Evolutionary conservation across 2,329 filamentous ascomycete genomes (phyloP).

Genomic region (Bipolaris bicolor): DNA sequence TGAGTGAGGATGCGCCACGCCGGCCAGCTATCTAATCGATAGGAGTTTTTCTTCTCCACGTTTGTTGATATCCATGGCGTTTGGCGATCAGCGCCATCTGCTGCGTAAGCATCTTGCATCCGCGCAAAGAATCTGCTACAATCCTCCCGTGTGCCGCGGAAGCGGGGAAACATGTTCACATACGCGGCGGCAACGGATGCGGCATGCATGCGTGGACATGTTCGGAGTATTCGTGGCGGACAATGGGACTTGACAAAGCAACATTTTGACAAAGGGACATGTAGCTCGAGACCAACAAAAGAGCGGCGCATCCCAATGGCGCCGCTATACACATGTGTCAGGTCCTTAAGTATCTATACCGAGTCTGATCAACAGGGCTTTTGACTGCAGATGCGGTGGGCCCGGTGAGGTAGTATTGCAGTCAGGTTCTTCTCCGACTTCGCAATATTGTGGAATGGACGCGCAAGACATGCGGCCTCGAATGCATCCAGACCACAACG

Average conservation of each 20-base stretch:
- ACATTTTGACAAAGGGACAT: slow-evolving; percentile 4
- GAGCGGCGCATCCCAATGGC: slow-evolving; percentile 2
- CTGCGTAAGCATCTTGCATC: slow-evolving; percentile 12
- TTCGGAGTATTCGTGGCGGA: neutral
- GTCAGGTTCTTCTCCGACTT: neutral
- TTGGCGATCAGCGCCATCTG: slow-evolving; percentile 4
- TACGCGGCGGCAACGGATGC: neutral
- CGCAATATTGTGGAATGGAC: slow-evolving; percentile 13
- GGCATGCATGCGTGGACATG: neutral
- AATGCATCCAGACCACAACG: slow-evolving; percentile 8
- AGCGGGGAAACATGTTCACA: neutral
- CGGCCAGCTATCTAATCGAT: slow-evolving; percentile 32
- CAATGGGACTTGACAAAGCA: neutral
- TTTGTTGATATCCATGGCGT: slow-evolving; percentile 12
- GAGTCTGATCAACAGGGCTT: neutral
- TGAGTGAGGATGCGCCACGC: slow-evolving; percentile 13
- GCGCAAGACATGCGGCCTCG: slow-evolving; percentile 11
- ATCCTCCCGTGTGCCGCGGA: neutral
- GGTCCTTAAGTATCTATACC: neutral
- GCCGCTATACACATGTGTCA: neutral
- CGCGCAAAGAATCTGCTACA: slow-evolving; percentile 5
- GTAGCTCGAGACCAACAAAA: neutral
- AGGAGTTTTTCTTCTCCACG: slow-evolving; percentile 24
- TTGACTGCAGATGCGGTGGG: slow-evolving; percentile 7
- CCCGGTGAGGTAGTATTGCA: slow-evolving; percentile 4